phyloP scores from a whole-genome alignment of 2,329 filamentous ascomycete species.

The Moelleriella libera region DNA sequence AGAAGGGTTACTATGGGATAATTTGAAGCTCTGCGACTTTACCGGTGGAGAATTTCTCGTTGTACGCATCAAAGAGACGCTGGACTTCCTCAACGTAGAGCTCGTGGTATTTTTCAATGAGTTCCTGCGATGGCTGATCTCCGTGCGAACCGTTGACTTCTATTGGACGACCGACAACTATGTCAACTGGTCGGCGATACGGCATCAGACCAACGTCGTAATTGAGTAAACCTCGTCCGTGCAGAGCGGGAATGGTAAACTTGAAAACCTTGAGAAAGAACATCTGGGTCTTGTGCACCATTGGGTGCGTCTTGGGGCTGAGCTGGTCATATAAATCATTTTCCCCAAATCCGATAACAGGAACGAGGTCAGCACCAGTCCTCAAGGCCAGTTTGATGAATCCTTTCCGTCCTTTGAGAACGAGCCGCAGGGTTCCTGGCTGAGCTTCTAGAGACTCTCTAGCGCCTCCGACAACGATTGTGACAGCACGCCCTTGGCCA shows the following conservation, averaged over 20 bases:
- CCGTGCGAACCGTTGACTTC: slow-evolving; percentile 43
- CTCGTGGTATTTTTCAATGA: slow-evolving; percentile 69
- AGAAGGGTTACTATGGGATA: slow-evolving; percentile 31
- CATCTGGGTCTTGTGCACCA: slow-evolving; percentile 70
- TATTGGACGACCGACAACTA: slow-evolving; percentile 79
- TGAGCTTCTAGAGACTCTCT: slow-evolving; percentile 82
- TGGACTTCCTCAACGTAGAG: slow-evolving; percentile 64
- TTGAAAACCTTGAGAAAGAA: slow-evolving; percentile 74
- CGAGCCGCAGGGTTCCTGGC: slow-evolving; percentile 61
- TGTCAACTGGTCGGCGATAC: slow-evolving; percentile 73
- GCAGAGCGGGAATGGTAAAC: slow-evolving; percentile 83
- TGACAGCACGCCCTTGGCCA: slow-evolving; percentile 90
- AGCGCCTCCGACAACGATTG: slow-evolving; percentile 87
- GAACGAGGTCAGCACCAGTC: slow-evolving; percentile 86
- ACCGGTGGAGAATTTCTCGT: slow-evolving; percentile 56
- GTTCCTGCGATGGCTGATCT: slow-evolving; percentile 52
- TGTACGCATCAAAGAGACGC: slow-evolving; percentile 63
- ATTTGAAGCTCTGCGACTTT: slow-evolving; percentile 54
- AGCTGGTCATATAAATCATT: slow-evolving; percentile 94
- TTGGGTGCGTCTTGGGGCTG: slow-evolving; percentile 59
- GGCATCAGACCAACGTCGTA: slow-evolving; percentile 96
- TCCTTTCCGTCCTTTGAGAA: slow-evolving; percentile 74
- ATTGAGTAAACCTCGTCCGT: slow-evolving; percentile 88
- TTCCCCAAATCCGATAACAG: slow-evolving; percentile 85
- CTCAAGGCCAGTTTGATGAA: slow-evolving; percentile 90